These are phyloP conservation scores for Ophiocytium majus DNA, from an alignment of 352 stramenopile species.

Conservation along the genomic window DNA sequence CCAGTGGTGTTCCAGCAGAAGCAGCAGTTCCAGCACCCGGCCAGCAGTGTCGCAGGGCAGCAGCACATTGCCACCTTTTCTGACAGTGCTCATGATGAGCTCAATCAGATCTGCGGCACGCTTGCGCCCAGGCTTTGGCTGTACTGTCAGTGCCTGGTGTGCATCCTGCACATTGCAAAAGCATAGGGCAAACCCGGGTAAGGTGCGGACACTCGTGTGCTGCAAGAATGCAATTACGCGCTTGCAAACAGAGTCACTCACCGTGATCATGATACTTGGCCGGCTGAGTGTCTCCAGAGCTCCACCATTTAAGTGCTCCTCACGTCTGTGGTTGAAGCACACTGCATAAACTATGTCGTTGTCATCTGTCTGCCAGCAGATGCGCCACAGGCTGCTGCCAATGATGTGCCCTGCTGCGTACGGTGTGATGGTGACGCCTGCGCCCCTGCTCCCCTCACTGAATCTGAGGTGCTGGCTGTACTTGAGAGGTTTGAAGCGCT, in stretches of 20 bases:
- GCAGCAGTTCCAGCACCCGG: slow-evolving; percentile 49
- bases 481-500: slow-evolving; percentile 56
- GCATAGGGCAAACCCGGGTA: background rate
- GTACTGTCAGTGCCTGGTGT: slow-evolving; percentile 38
- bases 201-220: no score
- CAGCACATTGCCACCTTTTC: slow-evolving; percentile 51
- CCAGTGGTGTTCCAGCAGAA: slow-evolving; percentile 53
- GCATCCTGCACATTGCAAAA: slow-evolving; percentile 15
- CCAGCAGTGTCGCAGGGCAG: slow-evolving; percentile 50
- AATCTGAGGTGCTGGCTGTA: slow-evolving; percentile 59
- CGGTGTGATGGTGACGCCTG: slow-evolving; percentile 53
- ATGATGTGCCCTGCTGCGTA: slow-evolving; percentile 53
- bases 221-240: no score
- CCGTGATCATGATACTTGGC: slow-evolving; percentile 25
- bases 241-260: background rate
- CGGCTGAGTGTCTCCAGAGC: slow-evolving; percentile 8
- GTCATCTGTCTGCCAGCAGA: slow-evolving; percentile 56
- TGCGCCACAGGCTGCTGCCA: slow-evolving; percentile 47
- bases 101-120: slow-evolving; percentile 31
- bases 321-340: slow-evolving; percentile 51
- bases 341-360: slow-evolving; percentile 57
- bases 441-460: slow-evolving; percentile 42
- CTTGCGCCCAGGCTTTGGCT: slow-evolving; percentile 18
- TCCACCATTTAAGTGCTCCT: slow-evolving; percentile 31
- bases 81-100: slow-evolving; percentile 48